Base-by-base conservation (phyloP, 2,329 filamentous ascomycete genomes). In the Capronia epimyces region DNA sequence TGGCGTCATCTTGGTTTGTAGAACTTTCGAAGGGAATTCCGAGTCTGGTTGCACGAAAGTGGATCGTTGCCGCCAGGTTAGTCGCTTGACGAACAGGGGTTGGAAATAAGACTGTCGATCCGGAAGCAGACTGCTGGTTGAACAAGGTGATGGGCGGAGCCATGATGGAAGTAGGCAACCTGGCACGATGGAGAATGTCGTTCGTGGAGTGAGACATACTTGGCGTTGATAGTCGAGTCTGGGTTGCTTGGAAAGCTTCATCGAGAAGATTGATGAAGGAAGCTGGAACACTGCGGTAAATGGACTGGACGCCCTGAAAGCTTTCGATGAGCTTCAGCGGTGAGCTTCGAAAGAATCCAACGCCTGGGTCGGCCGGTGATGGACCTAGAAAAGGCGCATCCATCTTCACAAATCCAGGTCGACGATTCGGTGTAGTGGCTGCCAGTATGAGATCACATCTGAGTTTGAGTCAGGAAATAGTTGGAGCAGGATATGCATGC, bases 401-500 rank as follows among this genome's bases (percentile, higher is more conserved):
- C 32, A 50, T 40, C 12, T 44, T 10, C 20, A 44, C 31, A 22
- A 37, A 22, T 10, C 22, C 25, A 22, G 47, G 47, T 4, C 12
- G 8, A 12, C 22, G 21, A 2, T 20, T 9, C 1, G 25, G 34
- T 10, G 24, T 41, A 16, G 22, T 46, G 22, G 49, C 49, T 2
- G 49, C 41, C 9, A 51, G 42, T 5, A 46, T 51, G 7, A 51
- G 43, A 24, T 51, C 49, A 20, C 49, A 51, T n/a, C 49, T 51
- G 15, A 15, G 1, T 24, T 34, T 24, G 29, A 16, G 24, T 15
- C 13, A 34, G 20, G 16, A 22, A 21, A 37, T 13, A 43, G 9
- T 27, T 15, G 36, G 13, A 21, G 13, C 40, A 1, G 20, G n/a
- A 8, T 9, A 15, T 9, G 16, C 10, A 41, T 18, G 6, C 10